Evolutionary conservation across 257 asterid genomes (phyloP).

Genomic region (Cinchona pubescens): DNA sequence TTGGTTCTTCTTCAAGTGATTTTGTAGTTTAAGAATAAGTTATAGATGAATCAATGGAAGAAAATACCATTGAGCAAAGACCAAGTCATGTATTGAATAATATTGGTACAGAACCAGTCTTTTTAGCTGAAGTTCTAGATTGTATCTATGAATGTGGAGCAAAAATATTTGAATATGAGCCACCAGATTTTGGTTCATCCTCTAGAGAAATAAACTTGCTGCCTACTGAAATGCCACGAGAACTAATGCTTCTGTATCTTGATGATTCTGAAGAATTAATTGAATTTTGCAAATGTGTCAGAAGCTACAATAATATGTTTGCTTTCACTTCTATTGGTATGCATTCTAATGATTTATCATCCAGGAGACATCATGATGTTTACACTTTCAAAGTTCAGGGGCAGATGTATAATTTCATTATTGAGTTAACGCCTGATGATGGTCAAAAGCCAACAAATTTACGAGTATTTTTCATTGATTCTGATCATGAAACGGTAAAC

Average conservation of each 20-base stretch:
- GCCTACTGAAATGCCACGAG: too few relatives aligned
- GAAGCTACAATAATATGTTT: neutral
- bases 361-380: neutral
- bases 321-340: too few relatives aligned
- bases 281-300: neutral
- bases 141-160: too few relatives aligned
- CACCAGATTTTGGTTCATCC: neutral
- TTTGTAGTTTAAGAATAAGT: too few relatives aligned
- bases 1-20: too few relatives aligned
- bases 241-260: neutral
- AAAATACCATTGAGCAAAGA: too few relatives aligned
- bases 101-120: too few relatives aligned
- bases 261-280: neutral
- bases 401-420: neutral
- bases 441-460: neutral
- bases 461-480: neutral
- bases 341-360: too few relatives aligned
- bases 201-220: neutral
- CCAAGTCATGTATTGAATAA: too few relatives aligned
- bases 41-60: too few relatives aligned
- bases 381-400: neutral
- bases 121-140: too few relatives aligned
- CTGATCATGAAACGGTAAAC: neutral
- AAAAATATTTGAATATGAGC: neutral
- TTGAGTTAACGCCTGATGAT: neutral